A percentile compares a stretch with the other conserved stretches of the same genome.
Conservation (phyloP, 768 basidiomycete species). For the Daedaleopsis nitida region DNA sequence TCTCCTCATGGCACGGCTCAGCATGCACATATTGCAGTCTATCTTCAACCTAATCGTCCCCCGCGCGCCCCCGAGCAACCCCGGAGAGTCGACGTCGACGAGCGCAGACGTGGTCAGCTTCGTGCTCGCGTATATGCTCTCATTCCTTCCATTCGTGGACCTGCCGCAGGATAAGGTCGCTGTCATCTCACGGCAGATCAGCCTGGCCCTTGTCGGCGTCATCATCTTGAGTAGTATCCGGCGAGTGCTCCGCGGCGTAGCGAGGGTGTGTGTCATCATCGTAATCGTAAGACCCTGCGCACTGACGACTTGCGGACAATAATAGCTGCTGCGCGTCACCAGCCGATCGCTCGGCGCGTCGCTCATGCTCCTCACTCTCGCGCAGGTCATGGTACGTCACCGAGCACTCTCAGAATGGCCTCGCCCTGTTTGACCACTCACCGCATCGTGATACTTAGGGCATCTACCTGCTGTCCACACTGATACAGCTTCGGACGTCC, state of each 20-base stretch:
- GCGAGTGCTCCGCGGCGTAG: conserved; percentile 67
- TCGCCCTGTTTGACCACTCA: background rate
- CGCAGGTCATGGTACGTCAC: conserved; percentile 76
- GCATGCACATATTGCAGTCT: conserved; percentile 37
- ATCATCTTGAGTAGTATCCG: conserved; percentile 77
- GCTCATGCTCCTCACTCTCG: conserved; percentile 73
- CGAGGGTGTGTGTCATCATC: conserved; percentile 43
- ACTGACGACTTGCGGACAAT: background rate
- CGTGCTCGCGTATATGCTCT: conserved; percentile 41
- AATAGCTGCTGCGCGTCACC: conserved; percentile 60
- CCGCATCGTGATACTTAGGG: conserved; percentile 45
- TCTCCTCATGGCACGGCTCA: conserved; percentile 2
- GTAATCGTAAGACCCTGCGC: background rate
- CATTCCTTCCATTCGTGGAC: conserved; percentile 39
- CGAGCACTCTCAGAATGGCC: background rate
- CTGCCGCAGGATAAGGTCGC: conserved; percentile 36
- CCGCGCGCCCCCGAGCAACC: conserved; percentile 14
- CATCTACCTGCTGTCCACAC: conserved; percentile 79
- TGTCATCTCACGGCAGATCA: conserved; percentile 54
- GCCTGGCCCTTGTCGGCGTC: conserved; percentile 70
- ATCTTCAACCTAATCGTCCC: conserved; percentile 53
- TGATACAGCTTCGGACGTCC: conserved; percentile 79
- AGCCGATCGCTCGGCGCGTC: conserved; percentile 73
- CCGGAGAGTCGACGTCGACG: conserved; percentile 12
- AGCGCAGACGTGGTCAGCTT: conserved; percentile 44